Base-by-base conservation (phyloP, 306 rosid genomes). In the Acacia melanoxylon region DNA sequence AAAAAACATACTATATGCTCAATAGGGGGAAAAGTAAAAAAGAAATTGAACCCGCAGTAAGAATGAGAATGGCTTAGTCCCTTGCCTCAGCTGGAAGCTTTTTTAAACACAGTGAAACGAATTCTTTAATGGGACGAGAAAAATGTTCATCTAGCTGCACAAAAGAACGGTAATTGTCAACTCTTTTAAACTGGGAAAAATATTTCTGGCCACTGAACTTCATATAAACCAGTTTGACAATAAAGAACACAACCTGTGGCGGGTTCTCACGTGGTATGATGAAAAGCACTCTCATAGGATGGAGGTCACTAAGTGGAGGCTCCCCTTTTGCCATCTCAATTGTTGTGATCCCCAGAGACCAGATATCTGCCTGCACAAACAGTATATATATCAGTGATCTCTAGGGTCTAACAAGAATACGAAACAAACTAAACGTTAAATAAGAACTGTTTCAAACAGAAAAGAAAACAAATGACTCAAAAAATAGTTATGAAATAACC, bases 11-110 rank as follows among this genome's bases (percentile, higher is more conserved):
- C 20, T 42, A 69, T 22, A 17, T 40, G n/a, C 40, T 14, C 75
- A 13, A 45, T 14, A 5, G 33, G 24, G 27, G 62, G 24, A n/a
- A n/a, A 58, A 8, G 6, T n/a, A 0, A 61, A 61, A 71, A 44
- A 37, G 1, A 37, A 40, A 19, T n/a, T 22, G 52, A 20, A 69
- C 16, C 73, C 10, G 17, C 25, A 37, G 73, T 69, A n/a, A 42
- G 35, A 41, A 10, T 69, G 19, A 19, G 19, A 10, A 68, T 19
- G 73, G 48, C 16, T 20, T 10, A 33, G 77, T 19, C 48, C 68
- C 79, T 76, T 76, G 49, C 87, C 66, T 40, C 82, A 56, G 75
- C 75, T 71, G 75, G 58, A 45, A 45, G 56, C 75, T 71, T 71
- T 49, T 25, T 44, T 24, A 71, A 71, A 71, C 75, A 71, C 22